Conservation (phyloP, 2,329 filamentous ascomycete species). For the Pseudocercospora musae region DNA sequence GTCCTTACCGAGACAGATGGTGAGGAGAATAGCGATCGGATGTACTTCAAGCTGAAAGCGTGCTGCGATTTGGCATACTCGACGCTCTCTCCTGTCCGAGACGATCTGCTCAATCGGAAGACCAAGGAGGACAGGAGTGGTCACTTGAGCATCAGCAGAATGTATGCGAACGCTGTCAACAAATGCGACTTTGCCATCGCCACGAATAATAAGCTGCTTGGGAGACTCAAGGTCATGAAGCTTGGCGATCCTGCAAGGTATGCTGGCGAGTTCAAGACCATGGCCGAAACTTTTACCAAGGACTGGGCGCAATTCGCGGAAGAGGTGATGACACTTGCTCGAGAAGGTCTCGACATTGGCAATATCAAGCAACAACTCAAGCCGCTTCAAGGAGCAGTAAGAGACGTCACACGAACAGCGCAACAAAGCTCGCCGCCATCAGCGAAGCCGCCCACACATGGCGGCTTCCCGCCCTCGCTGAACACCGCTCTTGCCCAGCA, state of each 20-base stretch:
- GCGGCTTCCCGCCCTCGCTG: slow-evolving; percentile 25
- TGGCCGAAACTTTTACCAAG: slow-evolving; percentile 71
- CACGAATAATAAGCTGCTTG: slow-evolving; percentile 69
- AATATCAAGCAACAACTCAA: slow-evolving; percentile 73
- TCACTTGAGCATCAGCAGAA: slow-evolving; percentile 44
- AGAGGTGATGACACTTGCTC: slow-evolving; percentile 52
- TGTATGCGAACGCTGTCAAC: slow-evolving; percentile 68
- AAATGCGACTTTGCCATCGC: slow-evolving; percentile 69
- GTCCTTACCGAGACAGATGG: slow-evolving; percentile 64
- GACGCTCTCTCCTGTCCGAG: slow-evolving; percentile 66
- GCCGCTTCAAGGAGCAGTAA: slow-evolving; percentile 77
- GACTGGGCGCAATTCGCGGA: slow-evolving; percentile 66
- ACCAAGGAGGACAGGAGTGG: slow-evolving; percentile 57
- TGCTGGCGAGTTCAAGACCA: slow-evolving; percentile 60
- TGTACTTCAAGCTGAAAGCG: slow-evolving; percentile 71
- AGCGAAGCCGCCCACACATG: slow-evolving; percentile 29
- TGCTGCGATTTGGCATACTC: slow-evolving; percentile 71
- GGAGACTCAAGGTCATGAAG: slow-evolving; percentile 73
- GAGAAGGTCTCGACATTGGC: slow-evolving; percentile 42
- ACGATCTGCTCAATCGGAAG: slow-evolving; percentile 63
- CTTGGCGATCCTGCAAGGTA: slow-evolving; percentile 76
- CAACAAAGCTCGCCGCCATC: slow-evolving; percentile 65
- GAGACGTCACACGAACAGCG: slow-evolving; percentile 72
- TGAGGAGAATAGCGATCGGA: slow-evolving; percentile 80
- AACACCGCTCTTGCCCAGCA: slow-evolving; percentile 27